Percentiles rank a stretch among this genome's conserved stretches.
These are phyloP conservation scores for Cairneyella variabilis DNA, from an alignment of 495 filamentous ascomycete species.

Conservation along the genomic window DNA sequence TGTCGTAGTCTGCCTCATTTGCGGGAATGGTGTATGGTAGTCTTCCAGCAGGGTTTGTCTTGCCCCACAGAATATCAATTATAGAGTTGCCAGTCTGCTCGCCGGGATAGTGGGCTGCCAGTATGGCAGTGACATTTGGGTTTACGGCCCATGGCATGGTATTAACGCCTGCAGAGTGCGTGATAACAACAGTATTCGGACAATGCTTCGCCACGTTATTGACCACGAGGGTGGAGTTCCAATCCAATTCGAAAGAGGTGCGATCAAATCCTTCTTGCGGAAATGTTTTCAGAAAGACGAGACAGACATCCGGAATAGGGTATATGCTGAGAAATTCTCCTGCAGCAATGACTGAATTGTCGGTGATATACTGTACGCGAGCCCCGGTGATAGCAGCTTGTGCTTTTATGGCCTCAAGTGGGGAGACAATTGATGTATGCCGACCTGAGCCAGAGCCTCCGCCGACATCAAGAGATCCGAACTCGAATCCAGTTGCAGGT, in stretches of 20 bases:
- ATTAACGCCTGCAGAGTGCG: conserved; percentile 79
- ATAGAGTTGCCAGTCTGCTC: conserved; percentile 88
- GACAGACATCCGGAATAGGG: conserved; percentile 37
- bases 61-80: conserved; percentile 86
- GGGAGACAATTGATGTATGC: conserved; percentile 73
- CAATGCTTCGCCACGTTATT: conserved; percentile 68
- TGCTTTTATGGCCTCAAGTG: conserved; percentile 77
- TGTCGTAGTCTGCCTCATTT: conserved; percentile 31
- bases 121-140: conserved; percentile 62
- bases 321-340: conserved; percentile 26
- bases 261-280: conserved; percentile 87
- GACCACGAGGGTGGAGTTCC: conserved; percentile 82
- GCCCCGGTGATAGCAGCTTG: conserved; percentile 50
- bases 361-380: conserved; percentile 63
- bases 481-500: conserved; percentile 58
- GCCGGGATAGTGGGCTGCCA: conserved; percentile 88
- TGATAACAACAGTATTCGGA: conserved; percentile 90
- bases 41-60: conserved; percentile 77
- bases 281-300: conserved; percentile 87
- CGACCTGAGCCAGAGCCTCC: conserved; percentile 71
- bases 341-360: conserved; percentile 47
- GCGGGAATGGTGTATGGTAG: conserved; percentile 76
- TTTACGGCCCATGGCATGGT: conserved; percentile 72
- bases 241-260: conserved; percentile 51
- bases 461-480: conserved; percentile 42